Evolutionary conservation across 2,329 filamentous ascomycete genomes (phyloP).

Genomic region (Orbilia ellipsospora): DNA sequence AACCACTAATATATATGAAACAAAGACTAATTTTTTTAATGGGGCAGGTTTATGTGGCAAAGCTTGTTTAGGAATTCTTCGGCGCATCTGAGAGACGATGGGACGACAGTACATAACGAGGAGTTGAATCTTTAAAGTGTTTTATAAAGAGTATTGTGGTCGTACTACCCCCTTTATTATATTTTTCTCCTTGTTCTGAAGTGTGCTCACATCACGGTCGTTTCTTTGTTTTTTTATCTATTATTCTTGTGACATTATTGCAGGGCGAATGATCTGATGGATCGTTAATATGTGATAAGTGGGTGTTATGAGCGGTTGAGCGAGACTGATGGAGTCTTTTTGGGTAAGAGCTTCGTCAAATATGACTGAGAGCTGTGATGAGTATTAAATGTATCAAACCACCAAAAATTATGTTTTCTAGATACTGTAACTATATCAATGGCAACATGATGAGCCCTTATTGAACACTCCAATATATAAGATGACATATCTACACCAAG

Average conservation of each 20-base stretch:
- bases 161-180: conserved; percentile 56
- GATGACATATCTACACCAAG: too few species aligned
- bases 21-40: conserved; percentile 1
- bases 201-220: background rate
- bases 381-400: too few species aligned
- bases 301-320: conserved; percentile 11
- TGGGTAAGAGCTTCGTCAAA: too few species aligned
- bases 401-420: background rate
- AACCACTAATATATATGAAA: too few species aligned
- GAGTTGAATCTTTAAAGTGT: conserved; percentile 52
- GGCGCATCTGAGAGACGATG: conserved; percentile 75
- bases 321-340: too few species aligned
- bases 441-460: background rate
- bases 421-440: background rate
- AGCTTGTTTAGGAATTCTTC: conserved; percentile 94
- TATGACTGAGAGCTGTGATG: too few species aligned
- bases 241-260: background rate
- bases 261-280: too few species aligned
- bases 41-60: conserved; percentile 85
- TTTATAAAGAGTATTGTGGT: conserved; percentile 2
- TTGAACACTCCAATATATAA: background rate
- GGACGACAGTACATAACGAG: conserved; percentile 54
- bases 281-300: too few species aligned
- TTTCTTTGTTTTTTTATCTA: conserved; percentile 8
- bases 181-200: background rate